These are phyloP conservation scores for Pyrus pyrifolia DNA, from an alignment of 306 rosid genomes.

Conservation along the genomic window DNA sequence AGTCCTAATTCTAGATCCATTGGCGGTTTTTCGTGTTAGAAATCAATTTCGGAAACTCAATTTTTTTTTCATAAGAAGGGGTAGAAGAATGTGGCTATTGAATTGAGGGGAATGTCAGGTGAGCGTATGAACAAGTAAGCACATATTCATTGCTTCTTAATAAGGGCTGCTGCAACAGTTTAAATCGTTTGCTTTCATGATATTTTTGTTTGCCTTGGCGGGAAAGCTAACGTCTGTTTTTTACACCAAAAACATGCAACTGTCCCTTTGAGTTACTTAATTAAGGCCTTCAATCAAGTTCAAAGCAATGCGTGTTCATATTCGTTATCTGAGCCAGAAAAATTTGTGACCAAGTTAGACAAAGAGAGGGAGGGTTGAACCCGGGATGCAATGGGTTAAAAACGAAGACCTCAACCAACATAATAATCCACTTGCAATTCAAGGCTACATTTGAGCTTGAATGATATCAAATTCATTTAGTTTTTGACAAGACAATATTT, in stretches of 20 bases:
- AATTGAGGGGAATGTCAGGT: not conserved
- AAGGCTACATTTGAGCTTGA: too few species aligned
- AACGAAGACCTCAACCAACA: too few species aligned
- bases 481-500: not conserved
- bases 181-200: not conserved
- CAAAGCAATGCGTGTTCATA: too few species aligned
- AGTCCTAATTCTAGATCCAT: slow-evolving; percentile 75
- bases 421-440: too few species aligned
- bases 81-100: not conserved
- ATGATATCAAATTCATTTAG: not conserved
- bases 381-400: too few species aligned
- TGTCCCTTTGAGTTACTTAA: too few species aligned
- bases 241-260: not conserved
- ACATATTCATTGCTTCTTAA: slow-evolving; percentile 55
- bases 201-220: slow-evolving; percentile 13
- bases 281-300: too few species aligned
- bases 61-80: too few species aligned
- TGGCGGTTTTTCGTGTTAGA: not conserved
- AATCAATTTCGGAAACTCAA: not conserved
- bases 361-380: too few species aligned
- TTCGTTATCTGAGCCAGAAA: too few species aligned
- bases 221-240: slow-evolving; percentile 16
- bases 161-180: not conserved
- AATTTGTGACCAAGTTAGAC: too few species aligned
- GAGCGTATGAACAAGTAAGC: slow-evolving; percentile 30